A percentile compares a stretch with the other conserved stretches of the same genome.
Evolutionary conservation across 805 yeast species (phyloP).

Genomic region (Suhomyces sp.): DNA sequence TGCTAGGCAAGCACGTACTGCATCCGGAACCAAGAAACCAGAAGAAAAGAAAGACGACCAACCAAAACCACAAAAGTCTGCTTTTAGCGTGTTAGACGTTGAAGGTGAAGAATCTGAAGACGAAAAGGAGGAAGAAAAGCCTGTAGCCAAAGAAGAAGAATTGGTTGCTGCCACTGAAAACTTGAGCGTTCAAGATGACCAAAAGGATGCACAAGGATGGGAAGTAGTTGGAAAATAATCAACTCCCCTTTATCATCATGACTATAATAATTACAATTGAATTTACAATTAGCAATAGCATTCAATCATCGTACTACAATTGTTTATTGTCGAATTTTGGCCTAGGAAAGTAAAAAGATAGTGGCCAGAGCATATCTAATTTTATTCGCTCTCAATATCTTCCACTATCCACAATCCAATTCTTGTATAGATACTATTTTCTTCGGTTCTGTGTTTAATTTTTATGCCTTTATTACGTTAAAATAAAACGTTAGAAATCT

Average conservation of each 20-base stretch:
- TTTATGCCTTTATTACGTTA: conserved; percentile 5
- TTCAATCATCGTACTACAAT: too few relatives aligned
- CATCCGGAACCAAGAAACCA: conserved; percentile 7
- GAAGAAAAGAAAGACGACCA: conserved; percentile 22
- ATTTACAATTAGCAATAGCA: too few relatives aligned
- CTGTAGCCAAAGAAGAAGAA: conserved; percentile 9
- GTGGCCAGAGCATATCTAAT: too few relatives aligned
- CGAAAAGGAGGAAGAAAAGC: conserved; percentile 23
- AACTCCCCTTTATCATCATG: background rate
- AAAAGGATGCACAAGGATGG: conserved; percentile 42
- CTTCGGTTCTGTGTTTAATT: conserved; percentile 9
- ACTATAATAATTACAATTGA: too few relatives aligned
- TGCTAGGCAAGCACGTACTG: conserved; percentile 5
- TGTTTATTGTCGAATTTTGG: too few relatives aligned
- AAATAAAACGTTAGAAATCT: too few relatives aligned
- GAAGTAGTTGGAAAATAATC: conserved; percentile 43
- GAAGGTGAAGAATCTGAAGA: conserved; percentile 55
- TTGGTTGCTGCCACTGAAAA: conserved; percentile 40
- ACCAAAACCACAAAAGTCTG: conserved; percentile 42
- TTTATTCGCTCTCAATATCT: too few relatives aligned
- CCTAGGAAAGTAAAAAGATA: too few relatives aligned
- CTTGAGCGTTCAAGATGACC: conserved; percentile 28
- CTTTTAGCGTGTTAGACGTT: conserved; percentile 49
- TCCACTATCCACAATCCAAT: too few relatives aligned
- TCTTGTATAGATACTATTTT: conserved; percentile 8